Base-by-base conservation (phyloP, 139 green algal species). In the Chlamydomonas sphaeroides region DNA sequence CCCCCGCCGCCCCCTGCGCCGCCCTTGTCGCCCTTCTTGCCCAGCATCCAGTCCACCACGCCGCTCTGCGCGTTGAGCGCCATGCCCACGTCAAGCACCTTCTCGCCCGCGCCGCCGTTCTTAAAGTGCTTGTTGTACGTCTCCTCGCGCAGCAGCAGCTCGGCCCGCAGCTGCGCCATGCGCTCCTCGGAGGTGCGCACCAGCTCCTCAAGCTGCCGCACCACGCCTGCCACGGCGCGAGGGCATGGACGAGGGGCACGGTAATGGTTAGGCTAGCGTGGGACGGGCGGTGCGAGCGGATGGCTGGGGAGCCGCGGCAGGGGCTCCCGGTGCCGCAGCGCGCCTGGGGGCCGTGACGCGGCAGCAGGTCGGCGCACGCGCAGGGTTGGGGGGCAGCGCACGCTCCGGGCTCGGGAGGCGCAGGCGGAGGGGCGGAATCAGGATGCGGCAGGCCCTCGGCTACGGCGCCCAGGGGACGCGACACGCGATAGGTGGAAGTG, bases 91-190 rank as follows among this genome's bases (percentile, higher is more conserved):
- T 88, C 85, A 41, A 82, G 62, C 23, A 82, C 87, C 26, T 80
- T 74, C 71, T 88, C 62, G 3, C 89, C 89, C 42, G 86, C 80
- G 11, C 92, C 92, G 5, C 92, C 92, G 69, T 94, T 94, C 68
- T 88, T 89, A 74, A 96, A 94, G 78, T 89, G 87, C 61, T 94
- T 95, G 87, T 95, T 96, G 91, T 95, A 96, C 59, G 89, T 94
- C 25, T 95, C 90, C 87, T 96, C 93, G 5, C 93, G 83, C 72
- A 94, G 80, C 85, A 95, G 83, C 89, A 96, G 79, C 84, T 96
- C 91, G 3, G 71, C 77, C 0, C 89, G 76, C 79, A 95, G 83
- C 76, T 91, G 68, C 28, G 79, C 51, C 88, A 94, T 91, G 5
- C 87, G 88, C 67, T 92, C 87, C 84, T 94, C 87, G 1, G 69